These are phyloP conservation scores for Colletotrichum nymphaeae DNA, from an alignment of 2,329 filamentous ascomycete species.

Conservation along the genomic window DNA sequence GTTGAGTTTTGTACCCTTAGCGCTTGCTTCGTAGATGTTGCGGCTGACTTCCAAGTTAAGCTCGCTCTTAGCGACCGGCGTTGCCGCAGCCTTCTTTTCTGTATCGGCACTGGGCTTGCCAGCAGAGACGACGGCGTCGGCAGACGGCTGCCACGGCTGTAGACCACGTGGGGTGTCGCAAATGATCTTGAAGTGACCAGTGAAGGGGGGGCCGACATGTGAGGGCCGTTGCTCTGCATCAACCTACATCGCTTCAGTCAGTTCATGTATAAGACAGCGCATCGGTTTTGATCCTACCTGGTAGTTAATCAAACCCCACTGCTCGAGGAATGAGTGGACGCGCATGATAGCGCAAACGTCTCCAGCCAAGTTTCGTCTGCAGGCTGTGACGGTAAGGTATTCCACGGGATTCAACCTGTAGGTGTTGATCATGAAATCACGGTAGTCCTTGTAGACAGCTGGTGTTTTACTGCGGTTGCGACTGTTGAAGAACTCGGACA, in stretches of 20 bases:
- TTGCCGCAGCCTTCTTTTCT: constrained; percentile 76
- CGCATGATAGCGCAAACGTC: constrained; percentile 99
- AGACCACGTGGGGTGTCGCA: constrained; percentile 95
- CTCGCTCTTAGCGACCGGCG: constrained; percentile 78
- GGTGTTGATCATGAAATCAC: constrained; percentile 99
- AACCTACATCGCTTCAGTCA: constrained; percentile 68
- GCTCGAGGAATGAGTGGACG: constrained; percentile 96
- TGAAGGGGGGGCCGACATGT: constrained; percentile 95
- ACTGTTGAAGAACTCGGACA: constrained; percentile 98
- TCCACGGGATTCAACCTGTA: constrained; percentile 96
- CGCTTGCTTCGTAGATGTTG: constrained; percentile 94
- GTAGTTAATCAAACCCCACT: constrained; percentile 99
- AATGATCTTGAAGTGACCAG: constrained; percentile 95
- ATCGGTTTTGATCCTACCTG: constrained; percentile 69
- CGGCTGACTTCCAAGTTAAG: constrained; percentile 92
- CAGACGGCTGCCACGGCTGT: constrained; percentile 93
- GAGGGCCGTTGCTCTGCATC: constrained; percentile 96
- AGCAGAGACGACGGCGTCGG: constrained; percentile 75
- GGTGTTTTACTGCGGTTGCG: constrained; percentile 98
- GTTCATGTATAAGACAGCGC: background rate
- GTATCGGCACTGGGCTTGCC: constrained; percentile 74
- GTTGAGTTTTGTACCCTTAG: constrained; percentile 79
- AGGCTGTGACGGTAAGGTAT: constrained; percentile 97
- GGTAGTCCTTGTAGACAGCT: constrained; percentile 97
- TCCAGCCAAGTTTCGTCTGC: constrained; percentile 91